phyloP scores from a whole-genome alignment of 441 rosid genomes.

The Eugenia klotzschiana region DNA sequence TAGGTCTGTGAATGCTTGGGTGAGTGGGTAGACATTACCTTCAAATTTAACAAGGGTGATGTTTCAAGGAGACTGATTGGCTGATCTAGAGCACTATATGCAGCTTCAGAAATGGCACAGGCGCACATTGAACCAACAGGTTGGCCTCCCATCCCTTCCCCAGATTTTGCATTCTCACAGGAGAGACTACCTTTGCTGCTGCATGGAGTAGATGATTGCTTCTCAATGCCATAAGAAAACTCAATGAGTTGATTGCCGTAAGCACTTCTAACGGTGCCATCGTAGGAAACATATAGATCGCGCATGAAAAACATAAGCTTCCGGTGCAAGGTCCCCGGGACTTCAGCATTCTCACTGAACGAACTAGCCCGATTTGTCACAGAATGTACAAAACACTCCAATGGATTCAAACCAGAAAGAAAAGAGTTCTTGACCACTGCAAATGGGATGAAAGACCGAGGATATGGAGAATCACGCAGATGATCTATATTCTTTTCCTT shows the following conservation, averaged over 20 bases:
- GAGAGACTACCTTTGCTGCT: not conserved
- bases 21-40: constrained; percentile 39
- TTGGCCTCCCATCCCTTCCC: constrained; percentile 37
- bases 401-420: constrained; percentile 66
- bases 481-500: constrained; percentile 10
- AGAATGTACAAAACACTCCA: constrained; percentile 80
- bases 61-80: constrained; percentile 87
- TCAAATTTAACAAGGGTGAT: constrained; percentile 79
- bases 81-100: constrained; percentile 92
- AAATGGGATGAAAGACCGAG: constrained; percentile 57
- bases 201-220: not conserved
- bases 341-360: constrained; percentile 91
- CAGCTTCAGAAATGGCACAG: constrained; percentile 88
- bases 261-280: constrained; percentile 81
- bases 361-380: constrained; percentile 77
- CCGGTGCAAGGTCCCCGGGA: constrained; percentile 80
- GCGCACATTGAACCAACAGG: constrained; percentile 82
- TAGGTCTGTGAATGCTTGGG: not conserved
- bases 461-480: constrained; percentile 16
- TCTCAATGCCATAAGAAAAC: constrained; percentile 41
- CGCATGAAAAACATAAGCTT: constrained; percentile 91
- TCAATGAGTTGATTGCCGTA: constrained; percentile 77
- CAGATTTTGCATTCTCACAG: not conserved
- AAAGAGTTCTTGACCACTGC: constrained; percentile 71
- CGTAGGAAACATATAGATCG: constrained; percentile 61